These are phyloP conservation scores for Cutaneotrichosporon dermatis DNA, from an alignment of 1,284 basidiomycete genomes.

Conservation along the genomic window DNA sequence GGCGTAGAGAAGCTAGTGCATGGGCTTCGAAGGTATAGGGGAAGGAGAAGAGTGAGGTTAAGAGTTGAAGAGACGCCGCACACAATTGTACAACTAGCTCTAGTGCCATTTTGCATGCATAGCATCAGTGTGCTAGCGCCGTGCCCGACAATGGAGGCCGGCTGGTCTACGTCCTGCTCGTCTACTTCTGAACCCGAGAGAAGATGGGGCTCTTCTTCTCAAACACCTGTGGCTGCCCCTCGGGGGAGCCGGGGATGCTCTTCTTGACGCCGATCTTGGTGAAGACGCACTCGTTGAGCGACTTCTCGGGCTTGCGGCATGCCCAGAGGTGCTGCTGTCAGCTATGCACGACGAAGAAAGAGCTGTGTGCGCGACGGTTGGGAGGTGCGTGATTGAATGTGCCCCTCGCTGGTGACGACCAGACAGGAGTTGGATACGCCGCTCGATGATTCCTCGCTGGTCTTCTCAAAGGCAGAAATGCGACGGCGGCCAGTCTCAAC, in stretches of 20 bases:
- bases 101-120: conserved; percentile 4
- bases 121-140: conserved; percentile 1
- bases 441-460: no score
- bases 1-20: background rate
- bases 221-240: conserved; percentile 79
- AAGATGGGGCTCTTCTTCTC: conserved; percentile 82
- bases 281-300: conserved; percentile 92
- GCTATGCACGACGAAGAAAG: background rate
- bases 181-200: conserved; percentile 68
- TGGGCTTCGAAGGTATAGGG: no score
- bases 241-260: conserved; percentile 85
- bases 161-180: background rate
- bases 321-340: conserved; percentile 67
- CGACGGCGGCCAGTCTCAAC: no score
- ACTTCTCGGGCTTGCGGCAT: conserved; percentile 84
- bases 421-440: no score
- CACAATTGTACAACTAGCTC: background rate
- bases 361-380: background rate
- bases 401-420: no score
- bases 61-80: no score
- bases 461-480: no score
- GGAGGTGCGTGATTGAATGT: no score
- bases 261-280: conserved; percentile 91
- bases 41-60: no score
- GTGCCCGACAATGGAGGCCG: background rate